Base-by-base conservation (phyloP, 106 monocot species). In the Dioscorea dumetorum region DNA sequence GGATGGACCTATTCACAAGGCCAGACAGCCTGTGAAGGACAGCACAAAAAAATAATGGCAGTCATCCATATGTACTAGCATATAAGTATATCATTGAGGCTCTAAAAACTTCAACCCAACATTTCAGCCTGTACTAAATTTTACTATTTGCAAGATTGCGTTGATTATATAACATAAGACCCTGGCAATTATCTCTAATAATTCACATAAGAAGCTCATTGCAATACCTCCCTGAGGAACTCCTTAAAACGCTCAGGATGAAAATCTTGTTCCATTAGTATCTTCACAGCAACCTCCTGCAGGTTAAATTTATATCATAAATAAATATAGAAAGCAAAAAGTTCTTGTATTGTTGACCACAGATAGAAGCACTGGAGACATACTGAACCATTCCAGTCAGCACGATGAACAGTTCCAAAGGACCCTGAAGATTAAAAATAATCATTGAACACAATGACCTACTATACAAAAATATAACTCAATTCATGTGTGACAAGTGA, bases 311-410 rank as follows among this genome's bases (percentile, higher is more conserved):
- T 48, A 33, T 57, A 12, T 49, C 35, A 62, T 35, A 24, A 67
- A 24, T 50, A 5, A 28, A 57, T 21, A 67, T 49, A 52, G 31
- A 50, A 58, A 52, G 19, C 54, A 54, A 54, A 53, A 5, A 8
- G 5, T 19, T 15, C 54, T 41, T 41, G 0, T 41, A 41, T 41
- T 41, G 41, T 41, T 28, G 41, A 5, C 2, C 41, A 41, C 41
- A 0, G 6, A 41, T 41, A 41, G 10, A 5, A 41, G 41, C 41
- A 41, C 9, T 41, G 54, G 18, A 18, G 54, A 54, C 54, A 71
- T 87, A 99, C 97, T 24, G 97, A 99, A 32, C 97, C 97, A 85
- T 87, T 80, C 92, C 97, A 99, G 69, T 99, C 97, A 75, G 97
- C 97, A 80, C 84, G 97, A 81, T 99, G 92, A 74, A 99, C 97